Evolutionary conservation across 1,284 basidiomycete species (phyloP).

Genomic region (Fomitopsis palustris): DNA sequence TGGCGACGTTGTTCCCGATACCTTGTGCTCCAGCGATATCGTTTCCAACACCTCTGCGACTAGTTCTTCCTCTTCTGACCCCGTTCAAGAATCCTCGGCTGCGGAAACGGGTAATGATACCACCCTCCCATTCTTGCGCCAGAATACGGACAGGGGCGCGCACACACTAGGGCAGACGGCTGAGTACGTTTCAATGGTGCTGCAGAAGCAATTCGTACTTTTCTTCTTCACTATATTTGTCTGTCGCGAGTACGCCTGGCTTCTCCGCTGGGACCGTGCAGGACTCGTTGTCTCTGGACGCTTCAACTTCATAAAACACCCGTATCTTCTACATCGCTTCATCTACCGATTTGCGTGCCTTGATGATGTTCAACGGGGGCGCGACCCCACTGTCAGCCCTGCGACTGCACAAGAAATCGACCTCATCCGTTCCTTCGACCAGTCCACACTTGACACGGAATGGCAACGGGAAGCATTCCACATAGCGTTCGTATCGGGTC

Average conservation of each 20-base stretch:
- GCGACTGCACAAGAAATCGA: background rate
- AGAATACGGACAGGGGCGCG: background rate
- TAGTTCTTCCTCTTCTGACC: too few species aligned
- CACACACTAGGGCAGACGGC: background rate
- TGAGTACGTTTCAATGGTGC: background rate
- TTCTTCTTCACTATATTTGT: background rate
- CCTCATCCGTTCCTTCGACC: background rate
- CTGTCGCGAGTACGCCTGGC: background rate
- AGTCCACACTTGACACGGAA: background rate
- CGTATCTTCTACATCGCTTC: background rate
- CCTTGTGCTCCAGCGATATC: background rate
- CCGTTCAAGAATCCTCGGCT: too few species aligned
- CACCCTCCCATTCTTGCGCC: background rate
- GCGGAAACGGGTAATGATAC: background rate
- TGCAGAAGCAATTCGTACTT: background rate
- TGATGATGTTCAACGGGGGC: background rate
- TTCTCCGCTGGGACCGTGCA: background rate
- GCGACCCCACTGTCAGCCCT: background rate
- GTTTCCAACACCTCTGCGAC: background rate
- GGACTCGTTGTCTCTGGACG: too few species aligned
- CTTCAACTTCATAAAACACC: background rate
- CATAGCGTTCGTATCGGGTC: background rate
- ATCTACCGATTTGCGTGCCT: background rate
- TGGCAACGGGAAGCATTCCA: background rate
- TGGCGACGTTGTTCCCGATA: background rate